A percentile compares a stretch with the other conserved stretches of the same genome.
Conservation (phyloP, 768 basidiomycete species). For the Suillus ampliporus region DNA sequence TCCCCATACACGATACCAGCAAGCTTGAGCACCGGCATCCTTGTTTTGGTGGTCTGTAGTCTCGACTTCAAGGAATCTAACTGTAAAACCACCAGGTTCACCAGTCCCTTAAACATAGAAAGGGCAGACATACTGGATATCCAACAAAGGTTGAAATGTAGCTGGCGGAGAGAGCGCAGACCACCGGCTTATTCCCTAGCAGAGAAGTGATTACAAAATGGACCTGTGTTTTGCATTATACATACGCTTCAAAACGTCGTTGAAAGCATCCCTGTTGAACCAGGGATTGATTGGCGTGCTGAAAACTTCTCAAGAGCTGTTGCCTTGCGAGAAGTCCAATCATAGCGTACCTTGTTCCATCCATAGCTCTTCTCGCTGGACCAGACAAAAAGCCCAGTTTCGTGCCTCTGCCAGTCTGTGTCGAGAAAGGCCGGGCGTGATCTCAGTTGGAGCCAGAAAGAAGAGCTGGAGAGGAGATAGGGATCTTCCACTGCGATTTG, state of each 20-base stretch:
- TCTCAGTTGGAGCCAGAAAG: constrained; percentile 26
- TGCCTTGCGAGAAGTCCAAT: neutral
- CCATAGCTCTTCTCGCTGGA: constrained; percentile 71
- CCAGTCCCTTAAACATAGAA: neutral
- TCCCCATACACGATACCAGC: constrained; percentile 78
- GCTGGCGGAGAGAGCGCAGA: constrained; percentile 89
- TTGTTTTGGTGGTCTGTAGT: constrained; percentile 82
- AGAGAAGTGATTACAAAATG: constrained; percentile 12
- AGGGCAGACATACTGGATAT: constrained; percentile 64
- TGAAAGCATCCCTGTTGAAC: constrained; percentile 64
- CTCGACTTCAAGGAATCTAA: constrained; percentile 95
- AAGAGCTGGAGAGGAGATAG: constrained; percentile 14
- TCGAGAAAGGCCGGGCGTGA: constrained; percentile 18
- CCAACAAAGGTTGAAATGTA: constrained; percentile 93
- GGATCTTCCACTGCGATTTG: neutral
- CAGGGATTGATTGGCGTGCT: constrained; percentile 63
- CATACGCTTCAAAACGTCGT: constrained; percentile 73
- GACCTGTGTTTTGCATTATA: constrained; percentile 8
- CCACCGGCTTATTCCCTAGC: constrained; percentile 84
- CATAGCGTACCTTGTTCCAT: constrained; percentile 65
- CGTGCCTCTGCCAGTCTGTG: constrained; percentile 66
- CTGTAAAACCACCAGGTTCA: constrained; percentile 41
- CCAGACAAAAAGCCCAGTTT: constrained; percentile 72
- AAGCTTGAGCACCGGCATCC: constrained; percentile 73
- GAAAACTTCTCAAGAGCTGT: neutral